These are phyloP conservation scores for Endocalyx cinctus DNA, from an alignment of 2,329 filamentous ascomycete genomes.

Conservation along the genomic window DNA sequence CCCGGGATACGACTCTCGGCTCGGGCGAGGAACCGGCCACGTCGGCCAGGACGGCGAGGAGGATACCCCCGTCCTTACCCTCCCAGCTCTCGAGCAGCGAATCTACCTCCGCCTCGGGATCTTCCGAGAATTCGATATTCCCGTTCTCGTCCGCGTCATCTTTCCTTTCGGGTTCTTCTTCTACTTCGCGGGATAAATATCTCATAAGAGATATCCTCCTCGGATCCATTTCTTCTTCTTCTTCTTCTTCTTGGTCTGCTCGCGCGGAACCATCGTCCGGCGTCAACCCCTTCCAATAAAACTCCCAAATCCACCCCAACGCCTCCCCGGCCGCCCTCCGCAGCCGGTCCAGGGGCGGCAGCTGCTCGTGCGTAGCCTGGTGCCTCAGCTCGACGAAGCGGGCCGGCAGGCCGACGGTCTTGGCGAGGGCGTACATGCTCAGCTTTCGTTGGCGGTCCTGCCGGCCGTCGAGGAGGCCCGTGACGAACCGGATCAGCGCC, in stretches of 20 bases:
- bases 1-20: conserved; percentile 39
- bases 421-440: conserved; percentile 70
- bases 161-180: conserved; percentile 12
- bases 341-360: conserved; percentile 71
- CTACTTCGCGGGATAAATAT: conserved; percentile 8
- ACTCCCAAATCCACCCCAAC: conserved; percentile 80
- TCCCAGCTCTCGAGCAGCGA: conserved; percentile 26
- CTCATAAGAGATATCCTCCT: too few relatives aligned
- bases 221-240: conserved; percentile 7
- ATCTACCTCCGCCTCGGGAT: conserved; percentile 11
- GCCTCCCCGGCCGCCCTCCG: conserved; percentile 65
- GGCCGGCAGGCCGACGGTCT: conserved; percentile 63
- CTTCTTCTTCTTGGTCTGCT: conserved; percentile 1
- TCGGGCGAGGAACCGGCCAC: conserved; percentile 37
- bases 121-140: too few relatives aligned
- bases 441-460: conserved; percentile 63
- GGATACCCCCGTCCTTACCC: conserved; percentile 30
- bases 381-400: conserved; percentile 87
- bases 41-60: conserved; percentile 34
- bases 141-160: conserved; percentile 9
- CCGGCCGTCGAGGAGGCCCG: conserved; percentile 70
- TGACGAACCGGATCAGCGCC: conserved; percentile 78
- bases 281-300: conserved; percentile 69
- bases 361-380: conserved; percentile 83
- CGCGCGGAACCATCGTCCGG: background rate